Conservation (phyloP, 306 rosid genomes). For the Ochetophila trinervis region DNA sequence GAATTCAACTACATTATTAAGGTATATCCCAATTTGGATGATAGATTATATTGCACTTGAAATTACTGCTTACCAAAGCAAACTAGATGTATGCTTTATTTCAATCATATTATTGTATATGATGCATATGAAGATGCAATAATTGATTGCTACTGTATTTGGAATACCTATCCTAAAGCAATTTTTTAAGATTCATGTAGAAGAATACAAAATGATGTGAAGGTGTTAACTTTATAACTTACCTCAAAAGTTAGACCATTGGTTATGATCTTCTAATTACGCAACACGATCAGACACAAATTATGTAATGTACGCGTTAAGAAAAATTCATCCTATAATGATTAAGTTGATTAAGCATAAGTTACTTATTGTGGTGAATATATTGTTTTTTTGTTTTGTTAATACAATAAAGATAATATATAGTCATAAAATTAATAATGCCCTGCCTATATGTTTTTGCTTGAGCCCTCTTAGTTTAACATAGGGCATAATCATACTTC, state of each 20-base stretch:
- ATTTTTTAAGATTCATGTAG: conserved; percentile 5
- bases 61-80: conserved; percentile 45
- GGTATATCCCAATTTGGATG: too few relatives aligned
- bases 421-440: not conserved
- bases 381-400: not conserved
- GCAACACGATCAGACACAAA: conserved; percentile 21
- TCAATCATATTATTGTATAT: conserved; percentile 31
- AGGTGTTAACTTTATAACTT: conserved; percentile 10
- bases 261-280: conserved; percentile 27
- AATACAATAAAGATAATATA: not conserved
- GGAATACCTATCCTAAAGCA: conserved; percentile 24
- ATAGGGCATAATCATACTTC: not conserved
- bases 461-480: not conserved
- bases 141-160: conserved; percentile 17
- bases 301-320: conserved; percentile 17
- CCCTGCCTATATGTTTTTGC: not conserved
- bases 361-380: conserved; percentile 10
- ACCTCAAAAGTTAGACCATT: conserved; percentile 21
- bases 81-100: conserved; percentile 28
- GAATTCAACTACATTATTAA: too few relatives aligned
- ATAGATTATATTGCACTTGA: conserved; percentile 28
- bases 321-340: conserved; percentile 10
- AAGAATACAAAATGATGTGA: conserved; percentile 27
- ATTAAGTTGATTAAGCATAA: conserved; percentile 19
- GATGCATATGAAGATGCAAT: conserved; percentile 21